Evolutionary conservation across 352 stramenopile species (phyloP).

Genomic region (Peronospora farinosa): DNA sequence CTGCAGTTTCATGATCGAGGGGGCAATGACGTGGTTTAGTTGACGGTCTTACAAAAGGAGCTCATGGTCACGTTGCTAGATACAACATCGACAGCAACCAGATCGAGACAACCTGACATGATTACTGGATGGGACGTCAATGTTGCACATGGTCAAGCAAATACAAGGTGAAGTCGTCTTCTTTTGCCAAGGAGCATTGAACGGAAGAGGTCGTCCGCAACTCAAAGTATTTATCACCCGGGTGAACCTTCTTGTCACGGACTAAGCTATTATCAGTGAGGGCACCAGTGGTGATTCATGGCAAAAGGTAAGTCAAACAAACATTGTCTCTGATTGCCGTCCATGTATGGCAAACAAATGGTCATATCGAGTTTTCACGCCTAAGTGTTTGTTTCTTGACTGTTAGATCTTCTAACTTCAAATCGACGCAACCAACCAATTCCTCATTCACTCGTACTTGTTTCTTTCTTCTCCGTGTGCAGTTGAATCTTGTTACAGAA

Average conservation of each 20-base stretch:
- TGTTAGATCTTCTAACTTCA: no score
- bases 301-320: background rate
- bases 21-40: background rate
- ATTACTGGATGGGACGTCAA: conserved; percentile 38
- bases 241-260: conserved; percentile 32
- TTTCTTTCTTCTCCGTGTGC: conserved; percentile 3
- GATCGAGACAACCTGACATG: conserved; percentile 6
- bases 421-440: background rate
- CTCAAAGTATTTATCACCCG: background rate
- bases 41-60: conserved; percentile 29
- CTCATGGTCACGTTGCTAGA: conserved; percentile 29
- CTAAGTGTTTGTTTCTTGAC: no score
- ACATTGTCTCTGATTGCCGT: no score
- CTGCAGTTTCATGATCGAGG: background rate
- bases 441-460: background rate
- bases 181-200: background rate
- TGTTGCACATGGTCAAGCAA: conserved; percentile 50
- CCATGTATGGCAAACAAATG: no score
- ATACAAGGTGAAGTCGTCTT: conserved; percentile 72
- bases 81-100: conserved; percentile 21
- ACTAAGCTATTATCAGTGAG: background rate
- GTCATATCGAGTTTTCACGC: no score
- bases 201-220: background rate
- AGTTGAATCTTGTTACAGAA: conserved; percentile 62
- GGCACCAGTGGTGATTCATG: no score